Percentiles rank a stretch among this genome's conserved stretches.
Evolutionary conservation across 2,329 filamentous ascomycete genomes (phyloP).

Genomic region (Zymoseptoria pseudotritici): DNA sequence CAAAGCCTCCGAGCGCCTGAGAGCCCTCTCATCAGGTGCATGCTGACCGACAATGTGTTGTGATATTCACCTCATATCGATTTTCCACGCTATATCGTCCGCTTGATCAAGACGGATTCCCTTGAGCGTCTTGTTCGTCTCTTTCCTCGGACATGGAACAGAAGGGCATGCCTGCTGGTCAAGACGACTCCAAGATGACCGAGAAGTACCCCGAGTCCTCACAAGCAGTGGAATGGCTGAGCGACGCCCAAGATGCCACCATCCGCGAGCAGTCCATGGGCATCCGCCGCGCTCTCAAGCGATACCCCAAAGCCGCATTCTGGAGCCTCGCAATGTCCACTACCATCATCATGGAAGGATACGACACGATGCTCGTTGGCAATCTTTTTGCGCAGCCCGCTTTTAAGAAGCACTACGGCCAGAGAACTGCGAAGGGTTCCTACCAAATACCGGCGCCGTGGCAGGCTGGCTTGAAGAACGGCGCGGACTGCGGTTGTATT

Average conservation of each 20-base stretch:
- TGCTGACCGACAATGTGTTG: no score
- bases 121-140: background rate
- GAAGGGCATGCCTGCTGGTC: background rate
- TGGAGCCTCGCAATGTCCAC: constrained; percentile 4
- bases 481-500: constrained; percentile 47
- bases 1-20: background rate
- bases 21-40: background rate
- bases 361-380: constrained; percentile 40
- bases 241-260: background rate
- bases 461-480: constrained; percentile 51
- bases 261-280: background rate
- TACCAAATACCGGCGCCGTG: constrained; percentile 48
- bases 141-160: background rate
- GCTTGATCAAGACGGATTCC: background rate
- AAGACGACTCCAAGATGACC: background rate
- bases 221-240: background rate
- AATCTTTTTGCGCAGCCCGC: constrained; percentile 28
- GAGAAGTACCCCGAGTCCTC: background rate
- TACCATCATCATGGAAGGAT: constrained; percentile 47
- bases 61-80: no score
- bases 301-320: constrained; percentile 2
- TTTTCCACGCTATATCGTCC: background rate
- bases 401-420: constrained; percentile 34
- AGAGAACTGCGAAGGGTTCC: background rate
- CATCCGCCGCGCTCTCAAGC: background rate